phyloP scores from a whole-genome alignment of 768 basidiomycete genomes.

The Pleurotus salmoneostramineus region DNA sequence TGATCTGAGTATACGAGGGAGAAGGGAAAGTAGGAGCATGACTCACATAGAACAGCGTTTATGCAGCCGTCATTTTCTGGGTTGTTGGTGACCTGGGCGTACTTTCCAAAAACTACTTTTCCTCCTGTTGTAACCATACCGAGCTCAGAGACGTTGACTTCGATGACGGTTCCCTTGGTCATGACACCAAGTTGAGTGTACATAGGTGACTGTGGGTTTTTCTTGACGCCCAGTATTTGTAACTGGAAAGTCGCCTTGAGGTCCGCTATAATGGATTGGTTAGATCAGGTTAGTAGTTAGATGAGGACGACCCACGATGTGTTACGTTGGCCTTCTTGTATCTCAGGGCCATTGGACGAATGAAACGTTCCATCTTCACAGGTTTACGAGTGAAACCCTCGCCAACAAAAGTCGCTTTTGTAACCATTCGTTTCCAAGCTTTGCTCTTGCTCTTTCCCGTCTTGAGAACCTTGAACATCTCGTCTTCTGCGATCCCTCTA shows the following conservation, averaged over 20 bases:
- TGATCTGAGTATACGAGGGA: not conserved
- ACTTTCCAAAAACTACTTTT: conserved; percentile 91
- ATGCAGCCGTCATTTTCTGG: conserved; percentile 97
- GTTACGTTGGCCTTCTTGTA: conserved; percentile 99
- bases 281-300: not conserved
- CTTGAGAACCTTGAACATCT: conserved; percentile 99
- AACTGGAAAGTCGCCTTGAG: conserved; percentile 98
- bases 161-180: conserved; percentile 97
- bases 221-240: conserved; percentile 96
- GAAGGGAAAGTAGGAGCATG: not conserved
- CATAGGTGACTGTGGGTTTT: conserved; percentile 99
- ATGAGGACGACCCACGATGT: conserved; percentile 68
- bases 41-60: conserved; percentile 88
- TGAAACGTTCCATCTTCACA: conserved; percentile 98
- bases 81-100: conserved; percentile 92
- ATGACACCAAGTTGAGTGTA: conserved; percentile 95
- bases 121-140: conserved; percentile 97
- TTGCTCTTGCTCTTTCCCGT: conserved; percentile 96
- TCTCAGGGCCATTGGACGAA: conserved; percentile 94
- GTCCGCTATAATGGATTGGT: conserved; percentile 56
- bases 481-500: conserved; percentile 96
- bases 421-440: conserved; percentile 99
- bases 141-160: conserved; percentile 98
- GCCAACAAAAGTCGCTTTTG: conserved; percentile 98
- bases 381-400: conserved; percentile 98